Base-by-base conservation (phyloP, 1,284 basidiomycete genomes). In the Moesziomyces sp. region DNA sequence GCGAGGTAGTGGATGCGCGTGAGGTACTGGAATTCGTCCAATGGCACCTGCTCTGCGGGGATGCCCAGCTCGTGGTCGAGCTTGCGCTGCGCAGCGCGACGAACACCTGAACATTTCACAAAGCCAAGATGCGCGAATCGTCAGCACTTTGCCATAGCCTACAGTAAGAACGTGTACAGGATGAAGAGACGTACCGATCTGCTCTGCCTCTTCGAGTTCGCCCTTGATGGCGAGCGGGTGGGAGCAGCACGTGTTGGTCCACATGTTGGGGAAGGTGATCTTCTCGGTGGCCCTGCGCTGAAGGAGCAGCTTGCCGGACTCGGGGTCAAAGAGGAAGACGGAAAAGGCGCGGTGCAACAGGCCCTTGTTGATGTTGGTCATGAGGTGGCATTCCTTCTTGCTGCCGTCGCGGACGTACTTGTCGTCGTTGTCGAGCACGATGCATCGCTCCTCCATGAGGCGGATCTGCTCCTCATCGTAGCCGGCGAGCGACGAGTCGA, bases 181-280 rank as follows among this genome's bases (percentile, higher is more conserved):
- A 8, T 28, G 16, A 49, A 18, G 13, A 7, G 7, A 65, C 66
- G 43, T 52, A 65, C 76, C 78, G 44, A 90, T 89, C 85, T 97
- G 93, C 40, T 90, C 88, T 80, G 88, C 84, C 48, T 83, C 83
- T 40, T 85, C 84, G 60, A 95, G 92, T 86, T 99, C 97, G 74
- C 92, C 90, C 70, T 85, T 85, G 76, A 87, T 87, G 46, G 86
- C 86, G 57, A 99, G 87, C 18, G 97, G 97, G 83, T 99, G 97
- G 34, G 93, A 97, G 87, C 97, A 99, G 85, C 97, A 99, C 4
- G 97, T 99, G 86, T 99, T 99, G 44, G 97, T 99, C 97, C 97
- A 99, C 93, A 98, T 95, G 84, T 93, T 90, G 2, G 97, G 97
- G 87, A 99, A 99, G 3, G 97, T 99, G 83, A 99, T 99, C 88